Evolutionary conservation across 148 eudicot genomes (phyloP).

Genomic region (Pharnaceum exiguum): DNA sequence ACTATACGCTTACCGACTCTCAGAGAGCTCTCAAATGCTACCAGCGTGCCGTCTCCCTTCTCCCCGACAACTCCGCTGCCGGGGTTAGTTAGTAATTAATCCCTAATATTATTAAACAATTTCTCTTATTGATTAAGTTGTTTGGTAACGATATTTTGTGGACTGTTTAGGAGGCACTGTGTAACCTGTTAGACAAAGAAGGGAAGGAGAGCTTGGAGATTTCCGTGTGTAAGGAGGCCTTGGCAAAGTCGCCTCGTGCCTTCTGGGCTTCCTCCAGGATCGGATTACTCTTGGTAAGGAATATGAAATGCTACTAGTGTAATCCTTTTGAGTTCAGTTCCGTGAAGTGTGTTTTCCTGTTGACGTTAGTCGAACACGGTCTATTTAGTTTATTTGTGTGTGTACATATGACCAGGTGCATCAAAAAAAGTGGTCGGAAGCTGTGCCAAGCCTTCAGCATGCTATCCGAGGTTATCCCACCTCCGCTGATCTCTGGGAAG

Average conservation of each 20-base stretch:
- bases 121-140: neutral
- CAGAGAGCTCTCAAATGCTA: constrained; percentile 93
- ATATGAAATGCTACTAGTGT: neutral
- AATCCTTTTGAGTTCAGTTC: neutral
- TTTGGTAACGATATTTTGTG: neutral
- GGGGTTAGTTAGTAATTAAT: constrained; percentile 51
- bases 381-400: neutral
- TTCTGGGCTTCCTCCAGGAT: constrained; percentile 88
- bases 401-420: constrained; percentile 40
- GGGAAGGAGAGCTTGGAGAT: constrained; percentile 84
- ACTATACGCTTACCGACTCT: constrained; percentile 52
- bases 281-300: constrained; percentile 75
- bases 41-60: constrained; percentile 76
- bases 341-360: neutral
- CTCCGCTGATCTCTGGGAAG: constrained; percentile 95
- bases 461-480: constrained; percentile 87
- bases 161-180: constrained; percentile 56
- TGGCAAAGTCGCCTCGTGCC: constrained; percentile 80
- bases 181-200: constrained; percentile 69
- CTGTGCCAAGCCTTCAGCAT: constrained; percentile 83
- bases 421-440: constrained; percentile 83
- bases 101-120: neutral
- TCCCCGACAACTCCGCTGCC: constrained; percentile 63
- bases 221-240: constrained; percentile 82
- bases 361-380: neutral